phyloP scores from a whole-genome alignment of 805 yeast species.

The Kurtzmaniella fragi region DNA sequence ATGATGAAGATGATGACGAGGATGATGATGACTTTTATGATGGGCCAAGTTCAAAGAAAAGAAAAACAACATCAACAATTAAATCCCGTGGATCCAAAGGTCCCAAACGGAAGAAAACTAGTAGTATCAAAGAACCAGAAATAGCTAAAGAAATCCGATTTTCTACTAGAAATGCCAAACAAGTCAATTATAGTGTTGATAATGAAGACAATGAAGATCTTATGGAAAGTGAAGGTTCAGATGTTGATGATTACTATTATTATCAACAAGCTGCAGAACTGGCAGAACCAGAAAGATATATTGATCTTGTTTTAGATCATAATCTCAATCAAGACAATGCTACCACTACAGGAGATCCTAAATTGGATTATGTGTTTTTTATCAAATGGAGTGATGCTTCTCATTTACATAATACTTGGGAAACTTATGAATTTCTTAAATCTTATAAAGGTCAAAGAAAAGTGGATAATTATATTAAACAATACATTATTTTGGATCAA shows the following conservation, averaged over 20 bases:
- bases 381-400: constrained; percentile 87
- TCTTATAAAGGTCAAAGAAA: constrained; percentile 71
- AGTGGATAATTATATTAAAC: constrained; percentile 85
- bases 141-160: constrained; percentile 58
- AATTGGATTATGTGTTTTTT: constrained; percentile 50
- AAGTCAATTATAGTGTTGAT: constrained; percentile 76
- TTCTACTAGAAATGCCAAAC: constrained; percentile 62
- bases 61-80: constrained; percentile 12
- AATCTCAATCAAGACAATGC: constrained; percentile 30
- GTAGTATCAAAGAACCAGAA: constrained; percentile 9
- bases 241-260: constrained; percentile 32
- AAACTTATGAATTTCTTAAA: constrained; percentile 51
- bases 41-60: constrained; percentile 11
- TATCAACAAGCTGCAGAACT: constrained; percentile 26
- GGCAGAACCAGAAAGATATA: constrained; percentile 28
- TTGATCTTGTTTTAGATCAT: constrained; percentile 39
- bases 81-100: constrained; percentile 13
- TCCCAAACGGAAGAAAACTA: constrained; percentile 22
- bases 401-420: constrained; percentile 96
- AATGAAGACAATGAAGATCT: constrained; percentile 57
- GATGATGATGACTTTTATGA: constrained; percentile 24
- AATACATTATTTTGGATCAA: constrained; percentile 64
- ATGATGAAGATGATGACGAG: constrained; percentile 12
- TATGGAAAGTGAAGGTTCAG: constrained; percentile 39
- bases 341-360: constrained; percentile 47